These are phyloP conservation scores for Dillenia suffruticosa DNA, from an alignment of 164 flowering plant genomes.

Conservation along the genomic window DNA sequence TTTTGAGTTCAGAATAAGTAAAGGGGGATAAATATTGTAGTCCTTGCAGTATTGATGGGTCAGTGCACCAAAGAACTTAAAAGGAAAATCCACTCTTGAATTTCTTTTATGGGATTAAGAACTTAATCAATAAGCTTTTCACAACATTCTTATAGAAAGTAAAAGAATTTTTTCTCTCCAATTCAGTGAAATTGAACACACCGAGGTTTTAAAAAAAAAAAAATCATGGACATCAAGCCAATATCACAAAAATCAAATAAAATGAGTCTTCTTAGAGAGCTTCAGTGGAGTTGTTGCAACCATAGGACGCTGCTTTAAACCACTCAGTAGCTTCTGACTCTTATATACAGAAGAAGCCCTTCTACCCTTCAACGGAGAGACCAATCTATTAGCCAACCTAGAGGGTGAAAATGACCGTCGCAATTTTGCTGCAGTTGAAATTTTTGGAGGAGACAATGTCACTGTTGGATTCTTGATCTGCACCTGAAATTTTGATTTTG, in stretches of 20 bases:
- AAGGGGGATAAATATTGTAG: too few relatives aligned
- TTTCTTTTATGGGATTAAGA: too few relatives aligned
- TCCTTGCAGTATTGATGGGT: too few relatives aligned
- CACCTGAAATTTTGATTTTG: conserved; percentile 44
- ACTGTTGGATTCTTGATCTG: conserved; percentile 39
- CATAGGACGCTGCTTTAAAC: conserved; percentile 51
- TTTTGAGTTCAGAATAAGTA: too few relatives aligned
- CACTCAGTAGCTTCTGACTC: conserved; percentile 31
- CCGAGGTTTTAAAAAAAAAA: too few relatives aligned
- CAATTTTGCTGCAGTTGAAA: conserved; percentile 41
- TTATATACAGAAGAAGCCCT: conserved; percentile 20
- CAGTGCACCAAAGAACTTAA: too few relatives aligned
- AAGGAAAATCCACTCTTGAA: too few relatives aligned
- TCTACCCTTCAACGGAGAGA: conserved; percentile 64
- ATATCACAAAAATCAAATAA: conserved; percentile 9
- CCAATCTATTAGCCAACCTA: conserved; percentile 52
- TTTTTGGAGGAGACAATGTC: conserved; percentile 36
- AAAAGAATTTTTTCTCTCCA: too few relatives aligned
- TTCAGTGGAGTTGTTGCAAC: conserved; percentile 16
- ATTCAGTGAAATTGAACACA: too few relatives aligned
- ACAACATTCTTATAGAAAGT: too few relatives aligned
- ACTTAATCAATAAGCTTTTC: too few relatives aligned
- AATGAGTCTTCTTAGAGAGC: conserved; percentile 23
- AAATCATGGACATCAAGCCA: conserved; percentile 18
- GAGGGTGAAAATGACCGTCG: conserved; percentile 71